Evolutionary conservation across 2,329 filamentous ascomycete species (phyloP).

Genomic region (Aspergillus thermomutatus): DNA sequence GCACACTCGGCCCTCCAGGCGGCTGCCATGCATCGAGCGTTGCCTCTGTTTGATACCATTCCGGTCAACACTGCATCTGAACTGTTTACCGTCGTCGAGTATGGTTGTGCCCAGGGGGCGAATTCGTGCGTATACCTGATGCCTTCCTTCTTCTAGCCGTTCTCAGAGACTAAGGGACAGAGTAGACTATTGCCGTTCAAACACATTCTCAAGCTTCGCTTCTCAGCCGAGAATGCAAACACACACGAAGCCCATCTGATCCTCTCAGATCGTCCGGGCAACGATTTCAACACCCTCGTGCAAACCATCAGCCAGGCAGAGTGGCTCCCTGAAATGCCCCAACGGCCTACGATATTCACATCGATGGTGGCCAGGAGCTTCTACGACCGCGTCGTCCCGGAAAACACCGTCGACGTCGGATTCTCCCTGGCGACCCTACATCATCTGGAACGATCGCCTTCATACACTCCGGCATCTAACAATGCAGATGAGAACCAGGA

Average conservation of each 20-base stretch:
- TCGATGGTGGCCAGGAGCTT: not conserved
- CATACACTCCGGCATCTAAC: not conserved
- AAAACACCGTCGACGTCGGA: not conserved
- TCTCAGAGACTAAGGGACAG: no score
- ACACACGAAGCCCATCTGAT: not conserved
- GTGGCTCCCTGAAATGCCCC: no score
- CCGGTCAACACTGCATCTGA: not conserved
- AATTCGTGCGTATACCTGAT: not conserved
- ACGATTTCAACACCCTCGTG: not conserved
- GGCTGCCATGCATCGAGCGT: not conserved
- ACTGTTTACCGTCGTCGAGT: not conserved
- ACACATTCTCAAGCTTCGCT: no score
- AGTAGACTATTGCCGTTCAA: no score
- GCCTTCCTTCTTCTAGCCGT: no score
- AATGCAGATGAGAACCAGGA: not conserved
- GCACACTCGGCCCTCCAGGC: not conserved
- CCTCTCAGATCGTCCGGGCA: not conserved
- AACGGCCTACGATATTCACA: no score
- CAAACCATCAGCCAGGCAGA: no score
- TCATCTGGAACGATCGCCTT: not conserved
- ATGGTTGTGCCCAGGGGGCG: not conserved
- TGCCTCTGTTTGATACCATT: not conserved
- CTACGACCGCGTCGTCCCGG: not conserved
- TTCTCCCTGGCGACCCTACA: not conserved
- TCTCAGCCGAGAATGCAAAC: no score